Base-by-base conservation (phyloP, 2,329 filamentous ascomycete genomes). In the Stromatinia cepivora region DNA sequence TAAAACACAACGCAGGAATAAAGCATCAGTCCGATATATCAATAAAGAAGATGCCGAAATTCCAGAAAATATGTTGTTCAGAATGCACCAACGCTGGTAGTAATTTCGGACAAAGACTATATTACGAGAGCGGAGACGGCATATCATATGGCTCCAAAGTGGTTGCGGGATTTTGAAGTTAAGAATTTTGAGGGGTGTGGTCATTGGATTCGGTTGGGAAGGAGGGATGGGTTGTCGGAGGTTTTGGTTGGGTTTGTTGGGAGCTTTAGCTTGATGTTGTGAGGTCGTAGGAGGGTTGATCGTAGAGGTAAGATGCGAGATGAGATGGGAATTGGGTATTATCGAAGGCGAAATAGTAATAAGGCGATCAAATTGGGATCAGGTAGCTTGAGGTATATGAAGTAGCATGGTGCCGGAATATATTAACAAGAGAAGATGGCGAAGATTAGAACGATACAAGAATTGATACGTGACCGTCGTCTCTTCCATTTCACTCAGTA, bases 151-250 rank as follows among this genome's bases (percentile, higher is more conserved):
- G 3, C n/a, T 31, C 20, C n/a, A 8, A 34, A 31, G 8, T 31
- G 11, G 13, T 25, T 62, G 13, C 39, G 42, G 7, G 34, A 50
- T 20, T 67, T 42, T 57, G 56, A 50, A 57, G 69, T 71, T 36
- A 70, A 57, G 66, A 68, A 63, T 53, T 67, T 67, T 69, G 66
- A 63, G 57, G 59, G 50, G 56, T 71, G 66, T 67, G 71, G 72
- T 50, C 72, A 72, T 71, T 72, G 72, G 71, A 56, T 72, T 45
- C 67, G 52, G 64, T 67, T 72, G 54, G 67, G 72, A 57, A 61
- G 67, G 61, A 61, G 67, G 61, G 71, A 70, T 69, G 72, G 72
- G 66, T 65, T 72, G 36, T 71, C 72, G 36, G 64, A 71, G 36
- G 64, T 67, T 56, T 67, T 73, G 54, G 62, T 70, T 45, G 36